Percentiles rank a stretch among this genome's conserved stretches.
These are phyloP conservation scores for Aureobasidium pullulans DNA, from an alignment of 2,329 filamentous ascomycete genomes.

Conservation along the genomic window DNA sequence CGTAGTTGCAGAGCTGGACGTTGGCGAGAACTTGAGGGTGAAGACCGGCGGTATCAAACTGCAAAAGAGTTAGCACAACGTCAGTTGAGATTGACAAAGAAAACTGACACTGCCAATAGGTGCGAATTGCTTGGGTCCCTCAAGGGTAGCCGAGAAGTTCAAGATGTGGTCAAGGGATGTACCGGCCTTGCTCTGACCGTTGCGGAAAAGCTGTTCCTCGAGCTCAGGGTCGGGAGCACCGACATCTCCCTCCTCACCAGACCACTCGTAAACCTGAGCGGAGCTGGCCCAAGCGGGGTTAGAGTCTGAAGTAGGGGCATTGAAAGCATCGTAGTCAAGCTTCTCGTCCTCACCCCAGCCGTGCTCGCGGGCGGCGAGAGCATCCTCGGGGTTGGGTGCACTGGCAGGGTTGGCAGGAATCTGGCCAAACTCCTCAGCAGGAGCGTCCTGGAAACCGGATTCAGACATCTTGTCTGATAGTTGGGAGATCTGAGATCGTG, in stretches of 20 bases:
- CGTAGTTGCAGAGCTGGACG: conserved; percentile 64
- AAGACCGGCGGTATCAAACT: conserved; percentile 71
- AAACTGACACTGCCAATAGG: conserved; percentile 45
- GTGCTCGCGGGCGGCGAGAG: conserved; percentile 17
- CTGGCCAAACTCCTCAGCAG: not conserved
- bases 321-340: conserved; percentile 23
- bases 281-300: conserved; percentile 42
- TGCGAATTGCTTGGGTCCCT: conserved; percentile 39
- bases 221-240: conserved; percentile 64
- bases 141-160: conserved; percentile 43
- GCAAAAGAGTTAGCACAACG: conserved; percentile 27
- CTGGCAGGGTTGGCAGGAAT: not conserved
- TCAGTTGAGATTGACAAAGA: not conserved
- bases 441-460: not conserved
- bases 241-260: conserved; percentile 78
- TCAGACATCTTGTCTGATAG: not conserved
- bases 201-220: conserved; percentile 66
- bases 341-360: conserved; percentile 24
- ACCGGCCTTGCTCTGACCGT: conserved; percentile 48
- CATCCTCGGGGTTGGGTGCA: not conserved
- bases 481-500: not conserved
- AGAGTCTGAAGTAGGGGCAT: not conserved
- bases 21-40: conserved; percentile 81
- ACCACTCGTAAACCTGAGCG: conserved; percentile 72
- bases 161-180: conserved; percentile 54